These are phyloP conservation scores for Neurospora pannonica DNA, from an alignment of 495 filamentous ascomycete genomes.

Conservation along the genomic window DNA sequence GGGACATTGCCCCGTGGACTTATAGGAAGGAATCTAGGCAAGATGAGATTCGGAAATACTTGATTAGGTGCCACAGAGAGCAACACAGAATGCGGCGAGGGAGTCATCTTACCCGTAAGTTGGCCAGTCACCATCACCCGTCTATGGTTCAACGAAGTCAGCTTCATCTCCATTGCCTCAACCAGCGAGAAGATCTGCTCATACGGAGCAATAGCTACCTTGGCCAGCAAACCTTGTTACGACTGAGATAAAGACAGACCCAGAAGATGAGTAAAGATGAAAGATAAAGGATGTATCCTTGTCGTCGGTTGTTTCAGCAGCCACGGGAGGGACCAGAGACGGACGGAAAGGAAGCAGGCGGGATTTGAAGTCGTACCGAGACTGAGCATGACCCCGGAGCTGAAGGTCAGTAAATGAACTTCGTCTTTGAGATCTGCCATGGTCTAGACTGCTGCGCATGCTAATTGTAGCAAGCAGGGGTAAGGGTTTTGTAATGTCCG, in stretches of 20 bases:
- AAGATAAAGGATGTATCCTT: background rate
- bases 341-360: background rate
- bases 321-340: background rate
- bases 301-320: background rate
- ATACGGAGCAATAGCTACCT: background rate
- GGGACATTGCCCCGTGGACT: background rate
- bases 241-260: background rate
- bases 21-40: background rate
- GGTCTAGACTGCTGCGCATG: background rate
- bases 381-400: background rate
- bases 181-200: background rate
- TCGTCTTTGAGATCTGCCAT: background rate
- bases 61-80: background rate
- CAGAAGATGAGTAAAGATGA: background rate
- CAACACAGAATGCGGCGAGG: background rate
- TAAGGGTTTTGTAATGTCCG: background rate
- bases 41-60: background rate
- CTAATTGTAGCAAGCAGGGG: background rate
- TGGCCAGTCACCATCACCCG: background rate
- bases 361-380: background rate
- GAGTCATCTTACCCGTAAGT: background rate
- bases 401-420: background rate
- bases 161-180: background rate
- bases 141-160: background rate
- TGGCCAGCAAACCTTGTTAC: background rate